These are phyloP conservation scores for Curvularia hawaiiensis DNA, from an alignment of 2,329 filamentous ascomycete genomes.

Conservation along the genomic window DNA sequence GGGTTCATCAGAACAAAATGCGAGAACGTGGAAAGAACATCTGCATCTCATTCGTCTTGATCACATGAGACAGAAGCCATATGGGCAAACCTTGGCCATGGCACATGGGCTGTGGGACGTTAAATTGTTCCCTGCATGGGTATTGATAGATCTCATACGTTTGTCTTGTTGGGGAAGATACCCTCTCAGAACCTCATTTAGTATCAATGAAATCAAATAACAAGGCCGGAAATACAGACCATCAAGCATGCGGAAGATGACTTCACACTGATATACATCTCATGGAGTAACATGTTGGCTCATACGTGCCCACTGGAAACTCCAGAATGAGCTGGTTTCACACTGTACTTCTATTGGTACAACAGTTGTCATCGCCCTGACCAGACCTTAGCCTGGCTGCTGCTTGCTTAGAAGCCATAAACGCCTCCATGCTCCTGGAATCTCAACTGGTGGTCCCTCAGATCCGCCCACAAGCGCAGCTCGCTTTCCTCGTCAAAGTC, in stretches of 20 bases:
- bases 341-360: no score
- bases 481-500: slow-evolving; percentile 73
- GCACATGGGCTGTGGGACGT: neutral
- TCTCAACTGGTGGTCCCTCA: slow-evolving; percentile 77
- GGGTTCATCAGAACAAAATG: neutral
- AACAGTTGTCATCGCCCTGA: neutral
- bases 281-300: neutral
- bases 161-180: neutral
- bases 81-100: neutral
- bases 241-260: neutral
- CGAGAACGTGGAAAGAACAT: neutral
- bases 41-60: neutral
- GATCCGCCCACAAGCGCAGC: slow-evolving; percentile 75
- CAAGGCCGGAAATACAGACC: neutral
- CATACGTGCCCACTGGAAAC: neutral
- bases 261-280: neutral
- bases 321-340: neutral
- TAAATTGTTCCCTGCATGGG: neutral
- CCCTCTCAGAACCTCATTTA: neutral
- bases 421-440: slow-evolving; percentile 71
- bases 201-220: neutral
- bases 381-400: neutral
- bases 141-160: neutral
- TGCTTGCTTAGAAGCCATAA: slow-evolving; percentile 38
- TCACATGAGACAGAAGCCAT: neutral